These are phyloP conservation scores for Trametes versicolor DNA, from an alignment of 1,284 basidiomycete genomes.

Conservation along the genomic window DNA sequence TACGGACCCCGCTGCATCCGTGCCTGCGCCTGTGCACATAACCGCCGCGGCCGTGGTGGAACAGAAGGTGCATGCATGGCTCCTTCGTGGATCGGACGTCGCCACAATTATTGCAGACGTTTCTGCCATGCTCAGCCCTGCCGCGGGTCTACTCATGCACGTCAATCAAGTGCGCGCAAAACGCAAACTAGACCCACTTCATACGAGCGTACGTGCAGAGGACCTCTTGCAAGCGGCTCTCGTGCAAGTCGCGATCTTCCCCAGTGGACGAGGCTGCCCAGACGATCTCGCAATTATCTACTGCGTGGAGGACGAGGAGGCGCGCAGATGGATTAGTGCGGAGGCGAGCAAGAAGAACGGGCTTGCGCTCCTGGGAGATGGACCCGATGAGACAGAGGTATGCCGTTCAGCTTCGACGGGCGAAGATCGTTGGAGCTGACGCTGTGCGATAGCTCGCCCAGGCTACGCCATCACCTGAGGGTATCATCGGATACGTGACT, in stretches of 20 bases:
- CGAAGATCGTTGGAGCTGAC: not conserved
- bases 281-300: conserved; percentile 80
- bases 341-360: conserved; percentile 43
- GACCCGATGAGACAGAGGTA: conserved; percentile 55
- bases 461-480: conserved; percentile 48
- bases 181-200: conserved; percentile 56
- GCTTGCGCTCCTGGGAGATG: conserved; percentile 27
- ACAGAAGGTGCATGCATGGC: conserved; percentile 59
- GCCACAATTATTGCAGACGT: conserved; percentile 55
- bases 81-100: conserved; percentile 66
- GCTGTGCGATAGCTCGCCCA: conserved; percentile 55
- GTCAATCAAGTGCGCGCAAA: conserved; percentile 69
- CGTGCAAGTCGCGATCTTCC: conserved; percentile 68
- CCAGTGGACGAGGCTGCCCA: conserved; percentile 76
- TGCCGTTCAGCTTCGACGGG: conserved; percentile 26
- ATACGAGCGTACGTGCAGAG: conserved; percentile 45
- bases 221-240: conserved; percentile 67
- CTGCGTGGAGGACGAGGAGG: conserved; percentile 61
- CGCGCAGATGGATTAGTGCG: conserved; percentile 52
- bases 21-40: not conserved
- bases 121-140: conserved; percentile 52
- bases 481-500: conserved; percentile 82
- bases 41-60: not conserved
- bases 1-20: not conserved
- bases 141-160: conserved; percentile 56